These are phyloP conservation scores for Neoascochyta sp. DNA, from an alignment of 2,329 filamentous ascomycete genomes.

Conservation along the genomic window DNA sequence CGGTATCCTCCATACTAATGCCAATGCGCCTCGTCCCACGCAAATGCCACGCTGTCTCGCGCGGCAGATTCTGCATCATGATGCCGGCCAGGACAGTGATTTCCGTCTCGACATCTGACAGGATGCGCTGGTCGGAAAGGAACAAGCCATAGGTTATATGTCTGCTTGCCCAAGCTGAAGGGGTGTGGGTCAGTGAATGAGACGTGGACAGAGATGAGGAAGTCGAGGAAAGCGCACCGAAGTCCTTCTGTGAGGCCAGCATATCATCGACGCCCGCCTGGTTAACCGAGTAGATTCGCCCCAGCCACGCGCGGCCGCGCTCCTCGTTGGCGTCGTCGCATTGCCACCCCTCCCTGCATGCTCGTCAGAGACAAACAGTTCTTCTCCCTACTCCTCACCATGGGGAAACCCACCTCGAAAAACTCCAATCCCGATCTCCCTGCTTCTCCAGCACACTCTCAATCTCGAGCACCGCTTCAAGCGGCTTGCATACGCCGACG, in stretches of 20 bases:
- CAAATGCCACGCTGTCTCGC: slow-evolving; percentile 56
- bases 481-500: slow-evolving; percentile 60
- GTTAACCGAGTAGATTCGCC: slow-evolving; percentile 55
- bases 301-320: slow-evolving; percentile 55
- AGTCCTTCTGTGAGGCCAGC: slow-evolving; percentile 47
- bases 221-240: slow-evolving; percentile 26
- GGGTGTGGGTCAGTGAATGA: no score
- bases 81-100: slow-evolving; percentile 54
- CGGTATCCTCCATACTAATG: slow-evolving; percentile 45
- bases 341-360: slow-evolving; percentile 51
- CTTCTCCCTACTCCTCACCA: neutral
- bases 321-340: slow-evolving; percentile 54
- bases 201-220: neutral
- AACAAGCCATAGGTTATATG: slow-evolving; percentile 59
- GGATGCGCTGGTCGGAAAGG: slow-evolving; percentile 53
- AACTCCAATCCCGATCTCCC: slow-evolving; percentile 57
- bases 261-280: slow-evolving; percentile 37
- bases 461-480: slow-evolving; percentile 59
- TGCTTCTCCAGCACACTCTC: slow-evolving; percentile 47
- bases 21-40: slow-evolving; percentile 50
- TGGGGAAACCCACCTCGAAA: slow-evolving; percentile 45
- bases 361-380: slow-evolving; percentile 1
- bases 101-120: slow-evolving; percentile 55
- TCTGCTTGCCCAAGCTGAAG: slow-evolving; percentile 48
- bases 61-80: slow-evolving; percentile 55